phyloP scores from a whole-genome alignment of 495 filamentous ascomycete genomes.

The Aspergillus indologenus region DNA sequence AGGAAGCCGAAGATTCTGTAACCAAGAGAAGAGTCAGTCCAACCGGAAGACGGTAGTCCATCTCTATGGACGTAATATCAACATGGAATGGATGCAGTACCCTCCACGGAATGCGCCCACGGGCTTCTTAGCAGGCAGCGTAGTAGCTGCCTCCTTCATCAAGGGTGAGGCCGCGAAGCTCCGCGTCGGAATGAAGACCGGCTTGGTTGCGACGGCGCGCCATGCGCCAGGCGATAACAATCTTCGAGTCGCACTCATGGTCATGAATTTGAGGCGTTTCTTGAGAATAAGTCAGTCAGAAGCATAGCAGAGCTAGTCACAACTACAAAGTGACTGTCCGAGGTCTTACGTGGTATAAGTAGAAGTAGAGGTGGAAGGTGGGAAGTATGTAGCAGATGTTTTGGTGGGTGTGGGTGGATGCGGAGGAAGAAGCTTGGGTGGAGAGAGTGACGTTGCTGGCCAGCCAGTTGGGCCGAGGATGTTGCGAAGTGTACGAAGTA shows the following conservation, averaged over 20 bases:
- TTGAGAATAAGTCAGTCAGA: conserved; percentile 7
- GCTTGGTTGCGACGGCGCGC: conserved; percentile 27
- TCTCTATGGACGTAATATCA: neutral
- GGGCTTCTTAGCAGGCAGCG: conserved; percentile 71
- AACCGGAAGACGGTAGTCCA: neutral
- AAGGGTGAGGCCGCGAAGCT: conserved; percentile 38
- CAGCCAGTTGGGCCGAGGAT: conserved; percentile 16
- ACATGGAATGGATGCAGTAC: conserved; percentile 40
- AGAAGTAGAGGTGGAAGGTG: conserved; percentile 9
- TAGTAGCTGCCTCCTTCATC: conserved; percentile 30
- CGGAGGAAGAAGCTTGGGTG: conserved; percentile 19
- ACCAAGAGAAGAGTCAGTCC: conserved; percentile 10
- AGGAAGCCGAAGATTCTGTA: conserved; percentile 89
- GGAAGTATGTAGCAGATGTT: too few species aligned
- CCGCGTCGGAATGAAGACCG: conserved; percentile 20
- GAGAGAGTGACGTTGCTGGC: conserved; percentile 30
- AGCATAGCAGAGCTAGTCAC: neutral
- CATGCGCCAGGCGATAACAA: conserved; percentile 24
- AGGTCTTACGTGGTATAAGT: conserved; percentile 4
- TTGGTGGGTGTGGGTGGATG: neutral
- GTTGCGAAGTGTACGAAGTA: conserved; percentile 20
- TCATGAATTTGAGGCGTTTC: conserved; percentile 11
- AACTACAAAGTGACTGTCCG: neutral
- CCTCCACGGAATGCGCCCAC: conserved; percentile 91
- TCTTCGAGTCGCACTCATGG: conserved; percentile 25